Evolutionary conservation across 352 stramenopile species (phyloP).

Genomic region (Phytophthora quininea): DNA sequence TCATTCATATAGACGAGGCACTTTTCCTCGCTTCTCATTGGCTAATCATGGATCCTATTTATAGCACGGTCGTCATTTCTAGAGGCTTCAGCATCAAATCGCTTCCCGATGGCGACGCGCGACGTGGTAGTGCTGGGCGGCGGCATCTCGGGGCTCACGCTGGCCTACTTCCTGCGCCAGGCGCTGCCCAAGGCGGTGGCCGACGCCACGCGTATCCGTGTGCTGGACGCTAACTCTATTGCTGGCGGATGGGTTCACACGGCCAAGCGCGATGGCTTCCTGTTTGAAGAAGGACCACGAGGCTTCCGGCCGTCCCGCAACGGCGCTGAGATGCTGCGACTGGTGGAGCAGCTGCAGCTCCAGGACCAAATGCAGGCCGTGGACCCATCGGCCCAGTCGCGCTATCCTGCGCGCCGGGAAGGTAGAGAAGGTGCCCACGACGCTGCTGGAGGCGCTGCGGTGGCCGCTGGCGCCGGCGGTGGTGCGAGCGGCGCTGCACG

Average conservation of each 20-base stretch:
- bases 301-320: slow-evolving; percentile 87
- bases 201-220: slow-evolving; percentile 56
- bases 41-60: not conserved
- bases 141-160: slow-evolving; percentile 78
- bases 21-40: not conserved
- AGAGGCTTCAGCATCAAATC: not conserved
- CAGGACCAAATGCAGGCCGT: slow-evolving; percentile 70
- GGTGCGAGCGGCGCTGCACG: slow-evolving; percentile 63
- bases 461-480: slow-evolving; percentile 71
- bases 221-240: slow-evolving; percentile 64
- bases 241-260: slow-evolving; percentile 79
- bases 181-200: slow-evolving; percentile 36
- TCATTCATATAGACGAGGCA: not conserved
- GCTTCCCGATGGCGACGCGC: slow-evolving; percentile 16
- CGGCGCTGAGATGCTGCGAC: slow-evolving; percentile 81
- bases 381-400: slow-evolving; percentile 58
- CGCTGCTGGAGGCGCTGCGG: slow-evolving; percentile 56
- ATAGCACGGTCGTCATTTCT: not conserved
- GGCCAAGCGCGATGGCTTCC: slow-evolving; percentile 53
- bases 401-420: slow-evolving; percentile 77
- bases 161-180: slow-evolving; percentile 80
- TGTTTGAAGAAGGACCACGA: slow-evolving; percentile 86
- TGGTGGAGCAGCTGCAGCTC: slow-evolving; percentile 81
- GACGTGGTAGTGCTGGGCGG: slow-evolving; percentile 85
- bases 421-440: slow-evolving; percentile 79